Conservation (phyloP, 1,284 basidiomycete genomes). For the Ustilago curta region DNA sequence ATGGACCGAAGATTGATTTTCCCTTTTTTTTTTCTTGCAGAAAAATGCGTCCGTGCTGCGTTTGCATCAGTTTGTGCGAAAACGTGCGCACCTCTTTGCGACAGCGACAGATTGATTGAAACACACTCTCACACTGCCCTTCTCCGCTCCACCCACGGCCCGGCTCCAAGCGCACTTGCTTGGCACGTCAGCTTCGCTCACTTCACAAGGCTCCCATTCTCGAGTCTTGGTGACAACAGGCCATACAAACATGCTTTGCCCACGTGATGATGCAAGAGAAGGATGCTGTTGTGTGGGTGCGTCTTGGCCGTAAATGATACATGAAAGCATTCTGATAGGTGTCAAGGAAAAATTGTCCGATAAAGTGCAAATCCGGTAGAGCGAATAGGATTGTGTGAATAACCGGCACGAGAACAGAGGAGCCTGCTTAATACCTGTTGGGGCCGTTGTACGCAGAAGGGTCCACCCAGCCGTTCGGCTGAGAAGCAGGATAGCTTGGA, state of each 20-base stretch:
- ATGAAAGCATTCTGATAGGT: too few species aligned
- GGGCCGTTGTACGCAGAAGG: slow-evolving; percentile 32
- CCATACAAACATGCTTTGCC: too few species aligned
- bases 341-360: slow-evolving; percentile 1
- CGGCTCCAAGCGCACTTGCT: not conserved
- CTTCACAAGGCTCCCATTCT: too few species aligned
- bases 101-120: too few species aligned
- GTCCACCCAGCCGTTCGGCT: slow-evolving; percentile 34
- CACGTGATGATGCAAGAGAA: slow-evolving; percentile 5
- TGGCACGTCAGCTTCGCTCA: too few species aligned
- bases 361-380: too few species aligned
- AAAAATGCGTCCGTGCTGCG: slow-evolving; percentile 24
- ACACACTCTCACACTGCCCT: not conserved
- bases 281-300: not conserved
- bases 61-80: slow-evolving; percentile 11
- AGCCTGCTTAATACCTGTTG: slow-evolving; percentile 10
- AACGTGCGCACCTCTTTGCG: slow-evolving; percentile 21
- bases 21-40: not conserved
- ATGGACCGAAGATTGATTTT: not conserved
- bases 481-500: slow-evolving; percentile 13
- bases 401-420: not conserved
- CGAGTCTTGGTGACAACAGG: too few species aligned
- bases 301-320: too few species aligned
- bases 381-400: too few species aligned
- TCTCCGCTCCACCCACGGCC: slow-evolving; percentile 4